Evolutionary conservation across 106 monocot genomes (phyloP).

Genomic region (Chionographis japonica): DNA sequence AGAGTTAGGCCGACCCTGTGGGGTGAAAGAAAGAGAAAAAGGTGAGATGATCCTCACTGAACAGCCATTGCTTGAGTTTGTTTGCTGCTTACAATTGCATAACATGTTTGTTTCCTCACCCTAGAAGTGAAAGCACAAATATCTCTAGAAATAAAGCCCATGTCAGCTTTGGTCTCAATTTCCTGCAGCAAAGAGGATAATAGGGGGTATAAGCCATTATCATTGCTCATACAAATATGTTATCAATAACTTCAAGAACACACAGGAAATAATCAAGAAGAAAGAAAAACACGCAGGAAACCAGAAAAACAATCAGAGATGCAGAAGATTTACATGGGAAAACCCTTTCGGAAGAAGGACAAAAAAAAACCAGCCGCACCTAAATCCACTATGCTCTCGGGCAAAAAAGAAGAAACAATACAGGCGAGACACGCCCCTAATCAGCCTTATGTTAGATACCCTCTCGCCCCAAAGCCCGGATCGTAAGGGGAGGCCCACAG

Average conservation of each 20-base stretch:
- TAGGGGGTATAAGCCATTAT: neutral
- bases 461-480: too few relatives aligned
- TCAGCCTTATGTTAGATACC: too few relatives aligned
- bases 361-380: too few relatives aligned
- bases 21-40: slow-evolving; percentile 1
- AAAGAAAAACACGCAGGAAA: too few relatives aligned
- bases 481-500: too few relatives aligned
- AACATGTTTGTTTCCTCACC: slow-evolving; percentile 26
- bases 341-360: too few relatives aligned
- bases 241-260: neutral
- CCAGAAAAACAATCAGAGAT: too few relatives aligned
- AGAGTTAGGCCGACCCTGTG: slow-evolving; percentile 85
- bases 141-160: slow-evolving; percentile 78
- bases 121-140: slow-evolving; percentile 73
- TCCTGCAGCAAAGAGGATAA: slow-evolving; percentile 28
- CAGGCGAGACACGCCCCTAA: too few relatives aligned
- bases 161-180: slow-evolving; percentile 78
- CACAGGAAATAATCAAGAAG: too few relatives aligned
- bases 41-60: neutral
- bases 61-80: neutral
- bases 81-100: neutral
- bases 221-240: neutral
- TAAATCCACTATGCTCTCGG: too few relatives aligned
- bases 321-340: too few relatives aligned
- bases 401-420: too few relatives aligned